Conservation (phyloP, 2,329 filamentous ascomycete species). For the Diaporthe vexans region DNA sequence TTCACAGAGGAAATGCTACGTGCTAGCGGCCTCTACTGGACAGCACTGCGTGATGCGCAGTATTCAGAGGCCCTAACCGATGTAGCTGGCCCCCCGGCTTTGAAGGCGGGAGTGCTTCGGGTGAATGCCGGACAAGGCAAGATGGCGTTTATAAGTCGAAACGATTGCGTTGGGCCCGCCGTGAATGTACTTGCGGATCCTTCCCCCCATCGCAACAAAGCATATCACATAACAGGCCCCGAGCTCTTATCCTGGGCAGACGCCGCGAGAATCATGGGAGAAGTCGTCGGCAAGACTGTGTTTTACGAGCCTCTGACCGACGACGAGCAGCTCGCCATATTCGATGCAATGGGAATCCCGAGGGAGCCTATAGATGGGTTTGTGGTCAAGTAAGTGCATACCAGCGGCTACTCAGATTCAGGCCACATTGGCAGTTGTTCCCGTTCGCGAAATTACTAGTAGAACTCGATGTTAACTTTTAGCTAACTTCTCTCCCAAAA, state of each 20-base stretch:
- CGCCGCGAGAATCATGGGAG: slow-evolving; percentile 9
- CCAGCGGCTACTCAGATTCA: background rate
- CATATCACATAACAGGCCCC: slow-evolving; percentile 20
- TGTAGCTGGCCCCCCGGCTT: slow-evolving; percentile 6
- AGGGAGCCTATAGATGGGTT: slow-evolving; percentile 12
- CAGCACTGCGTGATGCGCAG: slow-evolving; percentile 14
- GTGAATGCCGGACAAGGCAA: slow-evolving; percentile 12
- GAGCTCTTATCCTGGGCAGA: slow-evolving; percentile 23
- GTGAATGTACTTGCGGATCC: slow-evolving; percentile 1
- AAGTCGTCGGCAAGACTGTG: slow-evolving; percentile 2
- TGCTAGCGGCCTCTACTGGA: slow-evolving; percentile 20
- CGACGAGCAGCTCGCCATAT: slow-evolving; percentile 20
- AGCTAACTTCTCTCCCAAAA: background rate
- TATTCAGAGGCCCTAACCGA: slow-evolving; percentile 10
- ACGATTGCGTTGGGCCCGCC: slow-evolving; percentile 11
- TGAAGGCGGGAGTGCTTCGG: slow-evolving; percentile 2
- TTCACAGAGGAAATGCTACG: slow-evolving; percentile 1
- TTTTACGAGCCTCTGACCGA: slow-evolving; percentile 3
- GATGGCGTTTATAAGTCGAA: slow-evolving; percentile 7
- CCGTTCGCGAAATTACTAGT: too few species aligned
- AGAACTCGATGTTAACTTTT: background rate
- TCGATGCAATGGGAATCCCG: slow-evolving; percentile 7
- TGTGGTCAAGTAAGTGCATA: background rate
- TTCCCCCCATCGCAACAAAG: slow-evolving; percentile 2
- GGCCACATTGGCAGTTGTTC: background rate